These are phyloP conservation scores for Fusarium annulatum DNA, from an alignment of 2,329 filamentous ascomycete genomes.

Conservation along the genomic window DNA sequence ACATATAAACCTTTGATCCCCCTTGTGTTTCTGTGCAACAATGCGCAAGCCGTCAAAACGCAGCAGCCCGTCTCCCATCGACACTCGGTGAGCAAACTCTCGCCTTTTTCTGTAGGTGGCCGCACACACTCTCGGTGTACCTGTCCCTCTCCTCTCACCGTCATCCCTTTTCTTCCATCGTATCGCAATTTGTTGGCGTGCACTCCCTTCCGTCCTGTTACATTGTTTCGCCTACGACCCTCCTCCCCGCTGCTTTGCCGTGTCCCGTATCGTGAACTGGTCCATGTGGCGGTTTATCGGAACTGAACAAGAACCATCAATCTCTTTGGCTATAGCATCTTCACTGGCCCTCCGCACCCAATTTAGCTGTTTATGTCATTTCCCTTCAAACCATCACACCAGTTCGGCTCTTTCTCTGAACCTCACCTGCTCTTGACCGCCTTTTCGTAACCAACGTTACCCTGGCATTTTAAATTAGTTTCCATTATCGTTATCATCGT, in stretches of 20 bases:
- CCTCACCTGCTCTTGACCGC: conserved; percentile 17
- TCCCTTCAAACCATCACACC: background rate
- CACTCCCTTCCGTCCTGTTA: background rate
- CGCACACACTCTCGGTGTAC: conserved; percentile 1
- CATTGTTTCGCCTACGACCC: background rate
- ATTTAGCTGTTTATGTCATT: background rate
- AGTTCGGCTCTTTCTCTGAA: conserved; percentile 6
- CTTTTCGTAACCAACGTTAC: conserved; percentile 13
- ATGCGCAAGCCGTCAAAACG: conserved; percentile 2
- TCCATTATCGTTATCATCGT: conserved; percentile 26
- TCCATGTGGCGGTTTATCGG: conserved; percentile 1
- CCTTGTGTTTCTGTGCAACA: conserved; percentile 12
- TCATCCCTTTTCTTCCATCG: background rate
- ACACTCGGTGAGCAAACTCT: conserved; percentile 35
- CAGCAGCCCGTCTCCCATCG: conserved; percentile 20
- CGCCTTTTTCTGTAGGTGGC: conserved; percentile 34
- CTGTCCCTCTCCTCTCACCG: conserved; percentile 7
- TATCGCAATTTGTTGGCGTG: background rate
- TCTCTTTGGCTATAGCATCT: conserved; percentile 30
- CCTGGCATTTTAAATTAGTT: conserved; percentile 3
- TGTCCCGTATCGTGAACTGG: conserved; percentile 8
- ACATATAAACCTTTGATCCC: conserved; percentile 35
- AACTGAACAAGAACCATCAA: conserved; percentile 14
- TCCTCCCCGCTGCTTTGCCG: background rate
- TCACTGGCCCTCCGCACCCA: background rate